phyloP scores from a whole-genome alignment of 495 filamentous ascomycete genomes.

The Amniculicola lignicola region DNA sequence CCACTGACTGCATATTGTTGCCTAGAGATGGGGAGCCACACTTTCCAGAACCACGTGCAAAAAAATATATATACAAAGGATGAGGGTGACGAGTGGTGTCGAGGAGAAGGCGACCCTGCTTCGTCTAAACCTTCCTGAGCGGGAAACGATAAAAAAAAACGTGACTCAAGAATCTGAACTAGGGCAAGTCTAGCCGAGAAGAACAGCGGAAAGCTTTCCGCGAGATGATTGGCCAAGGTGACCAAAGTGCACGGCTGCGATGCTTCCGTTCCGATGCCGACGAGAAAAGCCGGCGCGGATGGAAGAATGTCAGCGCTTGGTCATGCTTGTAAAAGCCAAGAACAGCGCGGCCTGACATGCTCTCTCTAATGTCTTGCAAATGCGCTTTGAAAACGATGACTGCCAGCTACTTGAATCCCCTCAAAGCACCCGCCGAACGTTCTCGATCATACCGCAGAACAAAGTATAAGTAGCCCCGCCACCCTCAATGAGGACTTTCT shows the following conservation, averaged over 20 bases:
- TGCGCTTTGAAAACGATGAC: constrained; percentile 9
- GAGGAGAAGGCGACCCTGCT: too few relatives aligned
- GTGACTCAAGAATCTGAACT: too few relatives aligned
- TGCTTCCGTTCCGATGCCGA: not conserved
- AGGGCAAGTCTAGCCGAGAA: too few relatives aligned
- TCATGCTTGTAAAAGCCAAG: constrained; percentile 17
- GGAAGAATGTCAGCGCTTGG: not conserved
- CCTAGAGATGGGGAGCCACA: too few relatives aligned
- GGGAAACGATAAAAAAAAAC: too few relatives aligned
- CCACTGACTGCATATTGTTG: too few relatives aligned
- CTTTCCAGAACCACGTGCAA: too few relatives aligned
- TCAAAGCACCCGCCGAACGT: constrained; percentile 23
- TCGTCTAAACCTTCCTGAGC: too few relatives aligned
- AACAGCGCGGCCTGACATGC: not conserved
- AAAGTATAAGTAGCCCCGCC: constrained; percentile 35
- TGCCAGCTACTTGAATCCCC: constrained; percentile 8
- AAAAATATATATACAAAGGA: too few relatives aligned
- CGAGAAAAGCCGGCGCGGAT: not conserved
- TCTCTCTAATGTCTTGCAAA: constrained; percentile 22
- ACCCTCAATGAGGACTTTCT: constrained; percentile 33
- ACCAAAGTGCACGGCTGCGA: too few relatives aligned
- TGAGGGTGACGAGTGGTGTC: too few relatives aligned
- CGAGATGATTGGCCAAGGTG: not conserved
- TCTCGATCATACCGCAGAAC: constrained; percentile 14
- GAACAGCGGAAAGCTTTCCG: too few relatives aligned